Conservation (phyloP, 768 basidiomycete genomes). For the Cystobasidium onofrii region DNA sequence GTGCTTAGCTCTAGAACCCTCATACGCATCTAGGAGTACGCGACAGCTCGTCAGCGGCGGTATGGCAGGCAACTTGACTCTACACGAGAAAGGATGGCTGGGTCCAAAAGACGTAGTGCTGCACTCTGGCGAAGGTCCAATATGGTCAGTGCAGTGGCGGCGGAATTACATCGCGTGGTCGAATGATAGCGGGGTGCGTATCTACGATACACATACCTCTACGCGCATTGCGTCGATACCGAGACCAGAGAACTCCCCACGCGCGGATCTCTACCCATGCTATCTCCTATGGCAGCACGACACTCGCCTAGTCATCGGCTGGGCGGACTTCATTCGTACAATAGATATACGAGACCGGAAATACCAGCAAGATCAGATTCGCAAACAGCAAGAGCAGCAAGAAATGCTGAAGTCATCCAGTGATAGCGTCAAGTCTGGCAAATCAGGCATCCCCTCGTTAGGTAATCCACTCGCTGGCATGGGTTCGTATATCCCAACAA, state of each 20-base stretch:
- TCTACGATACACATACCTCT: conserved; percentile 73
- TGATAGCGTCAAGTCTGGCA: not conserved
- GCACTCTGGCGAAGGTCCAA: conserved; percentile 63
- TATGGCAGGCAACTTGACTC: conserved; percentile 71
- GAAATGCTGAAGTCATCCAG: not conserved
- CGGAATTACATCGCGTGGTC: conserved; percentile 88
- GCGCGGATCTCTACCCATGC: conserved; percentile 91
- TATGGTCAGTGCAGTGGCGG: conserved; percentile 85
- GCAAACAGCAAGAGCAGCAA: conserved; percentile 31
- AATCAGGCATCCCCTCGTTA: not conserved
- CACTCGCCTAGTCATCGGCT: conserved; percentile 76
- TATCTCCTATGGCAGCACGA: conserved; percentile 88
- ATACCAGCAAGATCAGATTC: conserved; percentile 33
- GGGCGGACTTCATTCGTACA: conserved; percentile 81
- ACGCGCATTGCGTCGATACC: conserved; percentile 78
- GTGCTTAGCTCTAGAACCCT: conserved; percentile 79
- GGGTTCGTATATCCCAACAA: conserved; percentile 18
- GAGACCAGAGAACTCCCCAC: conserved; percentile 68
- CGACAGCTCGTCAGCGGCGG: conserved; percentile 85
- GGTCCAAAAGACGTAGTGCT: conserved; percentile 82
- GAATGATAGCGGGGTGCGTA: conserved; percentile 90
- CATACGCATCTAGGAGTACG: conserved; percentile 68
- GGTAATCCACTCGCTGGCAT: conserved; percentile 25
- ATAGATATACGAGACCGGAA: conserved; percentile 54
- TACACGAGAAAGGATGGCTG: conserved; percentile 93